Evolutionary conservation across 306 rosid species (phyloP).

Genomic region (Oxytropis ochrocephala): DNA sequence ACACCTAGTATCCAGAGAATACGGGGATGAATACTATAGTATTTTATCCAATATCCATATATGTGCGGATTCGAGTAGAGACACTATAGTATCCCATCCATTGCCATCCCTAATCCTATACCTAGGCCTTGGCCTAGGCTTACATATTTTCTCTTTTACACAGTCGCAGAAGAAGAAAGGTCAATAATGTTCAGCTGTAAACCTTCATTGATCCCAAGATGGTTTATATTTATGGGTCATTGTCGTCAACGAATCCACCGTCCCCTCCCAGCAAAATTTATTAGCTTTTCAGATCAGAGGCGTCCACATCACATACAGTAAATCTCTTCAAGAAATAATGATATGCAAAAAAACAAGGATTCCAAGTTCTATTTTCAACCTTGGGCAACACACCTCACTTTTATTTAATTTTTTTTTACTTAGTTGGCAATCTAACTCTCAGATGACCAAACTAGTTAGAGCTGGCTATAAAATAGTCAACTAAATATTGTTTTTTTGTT

Average conservation of each 20-base stretch:
- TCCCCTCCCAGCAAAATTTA: slow-evolving; percentile 9
- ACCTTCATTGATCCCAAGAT: neutral
- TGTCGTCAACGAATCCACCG: neutral
- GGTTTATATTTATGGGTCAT: neutral
- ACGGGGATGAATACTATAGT: too few relatives aligned
- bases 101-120: too few relatives aligned
- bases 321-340: neutral
- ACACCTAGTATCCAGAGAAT: too few relatives aligned
- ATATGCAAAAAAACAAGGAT: neutral
- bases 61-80: too few relatives aligned
- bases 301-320: too few relatives aligned
- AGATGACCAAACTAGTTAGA: neutral
- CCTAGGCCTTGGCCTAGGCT: neutral
- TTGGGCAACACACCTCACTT: neutral
- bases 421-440: neutral
- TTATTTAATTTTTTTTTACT: neutral
- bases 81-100: too few relatives aligned
- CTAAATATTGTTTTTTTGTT: neutral
- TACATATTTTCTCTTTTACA: neutral
- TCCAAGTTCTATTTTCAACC: neutral
- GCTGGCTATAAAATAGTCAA: slow-evolving; percentile 6
- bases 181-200: slow-evolving; percentile 6
- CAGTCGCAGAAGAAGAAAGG: neutral
- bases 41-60: too few relatives aligned
- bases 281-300: neutral